Base-by-base conservation (phyloP, 805 yeast species). In the Cyberlindnera xishuangbannaensis region DNA sequence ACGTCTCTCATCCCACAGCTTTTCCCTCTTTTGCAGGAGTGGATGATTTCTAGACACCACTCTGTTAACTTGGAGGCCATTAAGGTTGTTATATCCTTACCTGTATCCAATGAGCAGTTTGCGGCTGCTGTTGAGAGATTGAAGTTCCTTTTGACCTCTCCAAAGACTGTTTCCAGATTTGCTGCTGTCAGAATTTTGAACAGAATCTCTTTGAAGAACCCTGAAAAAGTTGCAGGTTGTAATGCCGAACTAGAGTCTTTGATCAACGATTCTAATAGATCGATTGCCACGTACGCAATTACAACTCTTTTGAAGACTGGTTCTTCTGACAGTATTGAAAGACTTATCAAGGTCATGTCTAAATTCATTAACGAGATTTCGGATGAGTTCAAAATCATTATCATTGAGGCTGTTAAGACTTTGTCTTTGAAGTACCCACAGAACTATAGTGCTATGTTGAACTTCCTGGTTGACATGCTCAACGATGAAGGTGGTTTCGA, bases 251-350 rank as follows among this genome's bases (percentile, higher is more conserved):
- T 92, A 53, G 97, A 92, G 62, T 65, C 76, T 20, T 71, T 92
- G 56, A 84, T 92, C 51, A 80, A 81, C 55, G 97, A 90, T 59
- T 58, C 88, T 17, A 87, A 85, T 64, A 78, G 95, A 62, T 80
- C 95, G 21, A 78, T 92, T 45, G 90, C 97, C 11, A 92, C 98
- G 12, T 90, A 86, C 61, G 97, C 98, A 18, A 92, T 92, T 56
- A 92, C 97, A 21, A 90, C 97, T 3, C 69, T 92, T 53, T 74
- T 92, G 59, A 92, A 90, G 64, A 90, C 97, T 2, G 95, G 97
- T 56, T 87, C 88, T 44, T 81, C 85, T 41, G 86, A 84, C 40
- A 74, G 76, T 47, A 95, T 92, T 36, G 95, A 90, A 57, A 73
- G 95, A 51, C 72, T 92, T 48, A 85, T 92, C 61, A 71, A 79